Evolutionary conservation across 345 rosid genomes (phyloP).

Genomic region (Brassica incana): DNA sequence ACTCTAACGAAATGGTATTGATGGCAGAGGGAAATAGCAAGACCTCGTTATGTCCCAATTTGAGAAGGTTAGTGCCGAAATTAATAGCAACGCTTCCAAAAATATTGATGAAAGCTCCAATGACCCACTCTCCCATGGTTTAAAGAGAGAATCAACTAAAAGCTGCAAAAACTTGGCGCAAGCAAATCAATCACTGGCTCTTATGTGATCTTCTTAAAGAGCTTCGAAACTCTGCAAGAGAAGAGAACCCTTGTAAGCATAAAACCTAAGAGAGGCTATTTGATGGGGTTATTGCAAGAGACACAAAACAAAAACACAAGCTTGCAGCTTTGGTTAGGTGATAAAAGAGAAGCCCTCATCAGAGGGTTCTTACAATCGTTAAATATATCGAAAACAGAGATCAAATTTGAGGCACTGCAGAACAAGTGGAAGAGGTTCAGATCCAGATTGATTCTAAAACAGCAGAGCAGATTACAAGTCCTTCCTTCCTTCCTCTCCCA

Average conservation of each 20-base stretch:
- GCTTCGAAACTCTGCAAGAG: constrained; percentile 21
- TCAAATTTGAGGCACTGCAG: too few species aligned
- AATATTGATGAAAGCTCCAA: constrained; percentile 94
- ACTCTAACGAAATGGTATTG: background rate
- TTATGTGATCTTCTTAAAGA: constrained; percentile 10
- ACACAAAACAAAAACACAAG: background rate
- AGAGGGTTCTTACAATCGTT: constrained; percentile 10
- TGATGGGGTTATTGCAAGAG: too few species aligned
- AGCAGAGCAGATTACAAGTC: constrained; percentile 26
- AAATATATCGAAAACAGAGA: constrained; percentile 12
- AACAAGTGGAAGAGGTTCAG: constrained; percentile 37
- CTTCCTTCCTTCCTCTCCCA: too few species aligned
- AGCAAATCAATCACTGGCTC: constrained; percentile 19
- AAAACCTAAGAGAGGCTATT: background rate
- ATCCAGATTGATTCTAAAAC: too few species aligned
- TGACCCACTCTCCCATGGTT: constrained; percentile 96
- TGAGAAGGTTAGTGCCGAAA: constrained; percentile 97
- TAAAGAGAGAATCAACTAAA: constrained; percentile 42
- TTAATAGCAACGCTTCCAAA: constrained; percentile 97
- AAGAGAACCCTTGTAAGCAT: background rate
- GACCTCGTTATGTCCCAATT: constrained; percentile 95
- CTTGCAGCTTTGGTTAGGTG: background rate
- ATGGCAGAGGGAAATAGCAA: background rate
- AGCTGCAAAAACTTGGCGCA: constrained; percentile 19
- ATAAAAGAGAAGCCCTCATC: background rate